Conservation (phyloP, 169 alveolate species). For the Ichthyophthirius multifiliis region DNA sequence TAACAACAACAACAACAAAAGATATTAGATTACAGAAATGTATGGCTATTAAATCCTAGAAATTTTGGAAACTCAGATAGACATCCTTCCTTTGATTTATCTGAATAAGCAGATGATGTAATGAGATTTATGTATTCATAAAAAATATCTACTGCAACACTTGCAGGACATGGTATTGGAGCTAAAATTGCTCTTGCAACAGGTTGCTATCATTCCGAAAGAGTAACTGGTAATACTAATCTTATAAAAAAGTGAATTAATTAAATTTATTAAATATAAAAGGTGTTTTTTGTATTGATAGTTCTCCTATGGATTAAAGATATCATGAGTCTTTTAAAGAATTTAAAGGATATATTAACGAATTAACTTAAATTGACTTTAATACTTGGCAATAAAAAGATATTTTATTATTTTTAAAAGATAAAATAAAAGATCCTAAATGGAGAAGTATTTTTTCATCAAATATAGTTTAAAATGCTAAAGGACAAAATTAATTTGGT, state of each 20-base stretch:
- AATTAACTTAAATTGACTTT: constrained; percentile 29
- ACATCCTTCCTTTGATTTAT: constrained; percentile 54
- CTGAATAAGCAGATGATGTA: constrained; percentile 64
- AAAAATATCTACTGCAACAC: constrained; percentile 57
- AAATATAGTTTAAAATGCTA: constrained; percentile 24
- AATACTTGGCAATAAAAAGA: constrained; percentile 9
- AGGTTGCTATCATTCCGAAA: constrained; percentile 54
- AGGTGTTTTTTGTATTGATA: constrained; percentile 68
- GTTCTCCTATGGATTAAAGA: constrained; percentile 66
- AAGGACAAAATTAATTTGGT: constrained; percentile 44
- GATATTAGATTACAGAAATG: constrained; percentile 59
- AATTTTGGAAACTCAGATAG: constrained; percentile 71
- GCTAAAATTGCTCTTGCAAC: constrained; percentile 73
- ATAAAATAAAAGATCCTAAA: constrained; percentile 44
- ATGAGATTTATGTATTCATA: constrained; percentile 59
- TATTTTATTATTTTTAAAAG: constrained; percentile 30
- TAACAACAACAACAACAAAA: neutral
- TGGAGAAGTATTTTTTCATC: constrained; percentile 59
- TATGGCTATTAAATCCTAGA: constrained; percentile 59
- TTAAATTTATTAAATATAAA: too few relatives aligned
- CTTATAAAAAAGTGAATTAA: too few relatives aligned
- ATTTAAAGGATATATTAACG: constrained; percentile 39
- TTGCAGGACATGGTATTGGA: constrained; percentile 81
- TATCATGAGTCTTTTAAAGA: constrained; percentile 61
- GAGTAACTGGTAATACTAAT: too few relatives aligned